Conservation (phyloP, 352 stramenopile genomes). For the Phytopythium boreale region DNA sequence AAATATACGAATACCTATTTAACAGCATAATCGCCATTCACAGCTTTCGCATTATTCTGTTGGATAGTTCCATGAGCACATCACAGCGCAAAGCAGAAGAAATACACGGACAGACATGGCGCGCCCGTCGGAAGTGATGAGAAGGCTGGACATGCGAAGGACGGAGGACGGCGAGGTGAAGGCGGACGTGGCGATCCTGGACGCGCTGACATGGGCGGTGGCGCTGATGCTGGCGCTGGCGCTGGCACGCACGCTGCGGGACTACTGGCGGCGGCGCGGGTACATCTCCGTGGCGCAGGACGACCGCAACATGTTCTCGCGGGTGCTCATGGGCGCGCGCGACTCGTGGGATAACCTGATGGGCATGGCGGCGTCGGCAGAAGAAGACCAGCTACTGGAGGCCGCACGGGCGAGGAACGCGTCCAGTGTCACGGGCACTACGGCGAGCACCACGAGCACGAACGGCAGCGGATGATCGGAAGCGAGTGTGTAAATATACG, state of each 20-base stretch:
- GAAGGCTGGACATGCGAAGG: not conserved
- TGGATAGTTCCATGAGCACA: no score
- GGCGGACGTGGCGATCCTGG: constrained; percentile 23
- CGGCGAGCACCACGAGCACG: constrained; percentile 5
- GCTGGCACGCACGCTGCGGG: constrained; percentile 42
- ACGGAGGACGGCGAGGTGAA: not conserved
- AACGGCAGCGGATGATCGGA: not conserved
- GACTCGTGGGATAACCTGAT: constrained; percentile 50
- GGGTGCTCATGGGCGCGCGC: constrained; percentile 49
- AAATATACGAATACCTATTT: no score
- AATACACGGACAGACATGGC: no score
- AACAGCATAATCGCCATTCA: no score
- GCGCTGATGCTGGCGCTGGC: constrained; percentile 36
- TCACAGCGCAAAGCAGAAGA: no score
- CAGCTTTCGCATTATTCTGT: no score
- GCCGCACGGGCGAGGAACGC: not conserved
- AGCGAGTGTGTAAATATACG: not conserved
- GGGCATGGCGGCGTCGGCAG: not conserved
- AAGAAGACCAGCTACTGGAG: not conserved
- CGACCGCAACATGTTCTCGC: constrained; percentile 60
- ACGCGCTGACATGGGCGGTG: constrained; percentile 40
- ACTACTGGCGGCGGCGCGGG: constrained; percentile 46
- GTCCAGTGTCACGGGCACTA: not conserved
- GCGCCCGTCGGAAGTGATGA: not conserved
- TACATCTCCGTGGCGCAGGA: constrained; percentile 70